Evolutionary conservation across 2,329 filamentous ascomycete species (phyloP), one percentile per base, ranked within the genome.

Genomic region (Biscogniauxia marginata): DNA sequence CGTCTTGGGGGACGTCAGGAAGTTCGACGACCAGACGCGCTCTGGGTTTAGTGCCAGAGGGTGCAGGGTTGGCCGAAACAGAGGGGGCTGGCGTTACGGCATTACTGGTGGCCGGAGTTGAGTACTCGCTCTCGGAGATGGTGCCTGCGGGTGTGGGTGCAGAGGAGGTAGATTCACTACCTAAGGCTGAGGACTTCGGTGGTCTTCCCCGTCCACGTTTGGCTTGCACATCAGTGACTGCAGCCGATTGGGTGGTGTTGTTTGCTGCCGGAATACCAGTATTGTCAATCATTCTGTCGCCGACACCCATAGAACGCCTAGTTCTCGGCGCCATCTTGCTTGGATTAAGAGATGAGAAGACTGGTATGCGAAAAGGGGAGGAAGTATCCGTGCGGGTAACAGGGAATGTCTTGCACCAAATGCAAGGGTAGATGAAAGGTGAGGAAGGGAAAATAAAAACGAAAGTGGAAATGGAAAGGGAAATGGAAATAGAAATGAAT

Each of bases 71-170:
- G 9, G 58, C 52, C 4, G 63, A 49, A 2, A 59, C 49, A 8
- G 68, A 65, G 0, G 70, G 70, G 5, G 69, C 70, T 2, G 76
- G 76, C 1, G 75, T 78, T 7, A 73, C 69, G 11, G 71, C 69
- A 61, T 70, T 69, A 61, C 76, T 79, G 20, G 77, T 79, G 23
- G 75, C 69, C 3, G 77, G 75, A 7, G 77, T 79, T 13, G 72
- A 72, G 56, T 73, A 72, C 22, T 74, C 76, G 57, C 72, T 74
- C 19, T 73, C 73, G 3, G 67, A 70, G 16, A 58, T 46, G 8
- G 56, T 63, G 23, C 61, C 60, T 18, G 57, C 53, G 0, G 73
- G 72, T 5, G 75, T 75, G 7, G 72, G 63, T 18, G 68, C 66
- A 2, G 74, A 70, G 7, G 75, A 76, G 18, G 61, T 56, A 24